Evolutionary conservation across 805 yeast genomes (phyloP).

Genomic region (Lachancea thermotolerans): DNA sequence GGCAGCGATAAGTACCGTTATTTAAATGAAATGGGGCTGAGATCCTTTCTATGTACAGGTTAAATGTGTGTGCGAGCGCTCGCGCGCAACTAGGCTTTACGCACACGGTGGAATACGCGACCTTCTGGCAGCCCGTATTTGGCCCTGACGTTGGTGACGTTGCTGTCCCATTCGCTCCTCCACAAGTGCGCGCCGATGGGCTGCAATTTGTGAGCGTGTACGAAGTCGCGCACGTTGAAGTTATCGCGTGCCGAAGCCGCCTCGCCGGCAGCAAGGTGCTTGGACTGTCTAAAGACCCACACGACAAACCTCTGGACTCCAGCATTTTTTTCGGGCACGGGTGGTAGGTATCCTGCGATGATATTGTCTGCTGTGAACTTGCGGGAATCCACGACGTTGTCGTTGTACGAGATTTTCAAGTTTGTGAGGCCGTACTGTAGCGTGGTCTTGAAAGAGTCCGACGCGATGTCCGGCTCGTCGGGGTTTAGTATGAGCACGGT

Average conservation of each 20-base stretch:
- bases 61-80: too few species aligned
- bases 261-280: slow-evolving; percentile 7
- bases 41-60: slow-evolving; percentile 1
- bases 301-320: slow-evolving; percentile 76
- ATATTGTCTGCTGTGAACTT: slow-evolving; percentile 35
- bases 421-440: slow-evolving; percentile 75
- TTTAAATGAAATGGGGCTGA: neutral
- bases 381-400: slow-evolving; percentile 43
- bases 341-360: slow-evolving; percentile 64
- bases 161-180: slow-evolving; percentile 79
- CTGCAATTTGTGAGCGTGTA: slow-evolving; percentile 44
- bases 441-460: slow-evolving; percentile 62
- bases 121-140: slow-evolving; percentile 71
- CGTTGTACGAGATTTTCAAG: slow-evolving; percentile 49
- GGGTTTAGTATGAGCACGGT: slow-evolving; percentile 83
- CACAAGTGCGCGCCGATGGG: slow-evolving; percentile 90
- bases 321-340: slow-evolving; percentile 83
- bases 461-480: slow-evolving; percentile 72
- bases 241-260: slow-evolving; percentile 35
- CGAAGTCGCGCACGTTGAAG: slow-evolving; percentile 73
- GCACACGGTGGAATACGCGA: slow-evolving; percentile 62
- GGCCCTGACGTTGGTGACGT: slow-evolving; percentile 60
- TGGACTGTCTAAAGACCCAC: slow-evolving; percentile 81
- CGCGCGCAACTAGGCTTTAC: slow-evolving; percentile 18
- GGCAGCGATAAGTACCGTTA: neutral